Conservation (phyloP, 2,329 filamentous ascomycete genomes). For the Cladosporium cucumerinum region DNA sequence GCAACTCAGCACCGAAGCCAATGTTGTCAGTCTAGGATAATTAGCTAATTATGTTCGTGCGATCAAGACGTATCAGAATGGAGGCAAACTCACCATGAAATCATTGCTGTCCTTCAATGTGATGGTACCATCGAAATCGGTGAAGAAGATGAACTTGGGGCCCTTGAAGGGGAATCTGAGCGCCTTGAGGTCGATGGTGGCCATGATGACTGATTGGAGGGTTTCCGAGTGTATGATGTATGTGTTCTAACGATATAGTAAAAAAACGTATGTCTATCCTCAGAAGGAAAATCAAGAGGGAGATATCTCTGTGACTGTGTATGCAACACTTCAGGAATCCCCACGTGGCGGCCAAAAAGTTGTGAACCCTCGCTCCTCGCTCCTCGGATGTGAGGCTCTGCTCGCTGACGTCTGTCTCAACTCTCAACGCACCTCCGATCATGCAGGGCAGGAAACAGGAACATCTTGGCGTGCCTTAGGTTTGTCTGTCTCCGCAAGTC, state of each 20-base stretch:
- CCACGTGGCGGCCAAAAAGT: conserved; percentile 16
- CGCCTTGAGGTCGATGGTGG: conserved; percentile 40
- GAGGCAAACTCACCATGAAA: conserved; percentile 49
- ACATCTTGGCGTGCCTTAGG: background rate
- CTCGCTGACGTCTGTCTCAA: conserved; percentile 3
- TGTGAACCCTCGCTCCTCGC: background rate
- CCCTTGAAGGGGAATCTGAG: conserved; percentile 49
- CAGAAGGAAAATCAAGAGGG: background rate
- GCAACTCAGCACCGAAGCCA: conserved; percentile 72
- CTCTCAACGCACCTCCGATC: background rate
- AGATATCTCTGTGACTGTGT: background rate
- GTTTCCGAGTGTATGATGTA: too few relatives aligned
- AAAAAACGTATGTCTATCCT: background rate
- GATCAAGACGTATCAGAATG: too few relatives aligned
- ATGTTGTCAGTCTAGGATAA: conserved; percentile 79
- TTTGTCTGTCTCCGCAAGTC: conserved; percentile 6
- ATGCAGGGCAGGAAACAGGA: background rate
- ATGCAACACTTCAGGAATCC: conserved; percentile 1
- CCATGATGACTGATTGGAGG: too few relatives aligned
- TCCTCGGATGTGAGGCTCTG: background rate
- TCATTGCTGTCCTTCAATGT: conserved; percentile 72
- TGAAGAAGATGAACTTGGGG: conserved; percentile 96
- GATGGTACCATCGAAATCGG: conserved; percentile 96
- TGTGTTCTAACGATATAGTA: background rate
- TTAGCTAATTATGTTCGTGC: conserved; percentile 50